Base-by-base conservation (phyloP, 2,329 filamentous ascomycete species). In the Fusarium pseudonygamai region DNA sequence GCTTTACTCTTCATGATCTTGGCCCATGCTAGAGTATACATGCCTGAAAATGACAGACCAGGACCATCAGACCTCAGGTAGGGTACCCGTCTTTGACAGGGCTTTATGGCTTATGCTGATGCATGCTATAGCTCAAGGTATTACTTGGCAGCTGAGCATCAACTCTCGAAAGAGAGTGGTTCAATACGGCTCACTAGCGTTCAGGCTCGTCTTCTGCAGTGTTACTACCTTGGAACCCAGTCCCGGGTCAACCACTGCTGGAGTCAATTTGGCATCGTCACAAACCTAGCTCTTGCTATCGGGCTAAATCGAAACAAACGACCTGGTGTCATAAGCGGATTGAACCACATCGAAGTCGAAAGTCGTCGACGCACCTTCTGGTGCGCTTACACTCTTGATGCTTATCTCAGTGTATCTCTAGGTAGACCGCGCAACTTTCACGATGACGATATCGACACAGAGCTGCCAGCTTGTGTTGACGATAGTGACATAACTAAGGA, bases 1-100 rank as follows among this genome's bases (percentile, higher is more conserved):
- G 86, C 86, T 1, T 73, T 88, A 26, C 77, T 89, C 4, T 83
- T 89, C 59, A 83, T 84, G 82, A 78, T 84, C 5, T 85, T 90
- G 70, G 88, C 88, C 0, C 87, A 88, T 26, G 86, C 83, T 15
- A 81, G 83, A 53, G 83, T 83, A 13, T 86, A 86, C 42, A 78
- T 78, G 76, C 75, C 76, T 1, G 71, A 77, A 10, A 49, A 64
- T 20, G 76, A 78, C n/a, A 76, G 62, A n/a, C 75, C 75, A 5
- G 76, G 76, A 0, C 76, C 76, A 2, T 42, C 75, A 36, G 36
- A 36, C 36, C 36, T 37, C 18, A 37, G 16, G 36, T 37, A 20
- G 18, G 10, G 36, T 20, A 37, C 36, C 18, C 9, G 16, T 37
- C 18, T 11, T 20, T 37, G 36, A 37, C 36, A 37, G 36, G 4